Percentiles rank a stretch among this genome's conserved stretches.
Evolutionary conservation across 345 rosid species (phyloP).

Genomic region (Lepidium africanum): DNA sequence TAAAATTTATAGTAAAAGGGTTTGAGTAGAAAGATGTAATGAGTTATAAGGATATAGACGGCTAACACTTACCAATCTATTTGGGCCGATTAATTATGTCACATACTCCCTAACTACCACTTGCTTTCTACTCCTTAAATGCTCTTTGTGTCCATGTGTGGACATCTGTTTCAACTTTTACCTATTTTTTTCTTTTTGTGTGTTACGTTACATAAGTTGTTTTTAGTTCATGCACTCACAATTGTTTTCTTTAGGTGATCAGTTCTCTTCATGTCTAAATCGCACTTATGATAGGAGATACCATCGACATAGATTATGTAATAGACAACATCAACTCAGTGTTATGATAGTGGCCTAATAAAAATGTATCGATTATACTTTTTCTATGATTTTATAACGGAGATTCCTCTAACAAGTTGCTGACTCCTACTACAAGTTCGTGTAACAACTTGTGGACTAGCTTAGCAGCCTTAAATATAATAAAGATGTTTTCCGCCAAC

Average conservation of each 20-base stretch:
- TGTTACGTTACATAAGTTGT: neutral
- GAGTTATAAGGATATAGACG: slow-evolving; percentile 7
- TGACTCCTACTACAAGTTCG: too few species aligned
- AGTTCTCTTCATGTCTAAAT: neutral
- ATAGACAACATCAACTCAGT: neutral
- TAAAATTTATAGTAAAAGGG: slow-evolving; percentile 19
- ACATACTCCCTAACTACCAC: slow-evolving; percentile 26
- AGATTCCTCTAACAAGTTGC: too few species aligned
- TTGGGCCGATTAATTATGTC: slow-evolving; percentile 17
- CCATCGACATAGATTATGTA: neutral
- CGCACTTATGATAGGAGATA: neutral
- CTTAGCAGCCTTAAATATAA: too few species aligned
- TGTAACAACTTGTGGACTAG: too few species aligned
- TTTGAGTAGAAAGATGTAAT: slow-evolving; percentile 20
- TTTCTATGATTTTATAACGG: too few species aligned
- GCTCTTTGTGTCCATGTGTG: slow-evolving; percentile 18
- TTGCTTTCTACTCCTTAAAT: slow-evolving; percentile 19
- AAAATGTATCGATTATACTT: too few species aligned
- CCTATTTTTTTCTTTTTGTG: neutral
- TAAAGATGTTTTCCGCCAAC: too few species aligned
- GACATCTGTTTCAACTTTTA: slow-evolving; percentile 18
- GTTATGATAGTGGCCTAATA: too few species aligned
- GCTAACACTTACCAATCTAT: slow-evolving; percentile 25
- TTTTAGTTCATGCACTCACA: neutral
- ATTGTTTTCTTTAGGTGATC: neutral